Evolutionary conservation across 2,329 filamentous ascomycete genomes (phyloP).

Genomic region (Ophidiomyces ophidiicola): DNA sequence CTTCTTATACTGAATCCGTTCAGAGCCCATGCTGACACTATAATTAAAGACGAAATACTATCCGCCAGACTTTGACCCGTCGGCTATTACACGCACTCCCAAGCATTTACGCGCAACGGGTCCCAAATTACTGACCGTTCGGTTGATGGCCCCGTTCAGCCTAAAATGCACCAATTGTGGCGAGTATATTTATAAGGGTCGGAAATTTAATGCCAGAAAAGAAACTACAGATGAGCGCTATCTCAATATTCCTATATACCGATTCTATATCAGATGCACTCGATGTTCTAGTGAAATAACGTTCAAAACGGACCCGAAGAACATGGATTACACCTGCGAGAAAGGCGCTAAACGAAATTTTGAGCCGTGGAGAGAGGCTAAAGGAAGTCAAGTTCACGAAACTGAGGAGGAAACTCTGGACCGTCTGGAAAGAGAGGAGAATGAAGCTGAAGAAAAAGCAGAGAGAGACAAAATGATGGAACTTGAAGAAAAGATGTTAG

Average conservation of each 20-base stretch:
- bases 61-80: slow-evolving; percentile 78
- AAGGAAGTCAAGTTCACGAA: slow-evolving; percentile 50
- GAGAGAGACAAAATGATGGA: slow-evolving; percentile 91
- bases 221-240: slow-evolving; percentile 87
- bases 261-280: slow-evolving; percentile 86
- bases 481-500: slow-evolving; percentile 81
- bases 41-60: slow-evolving; percentile 35
- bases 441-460: slow-evolving; percentile 49
- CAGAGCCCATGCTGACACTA: background rate
- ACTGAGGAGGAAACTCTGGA: slow-evolving; percentile 80
- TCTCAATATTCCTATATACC: slow-evolving; percentile 72
- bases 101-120: slow-evolving; percentile 49
- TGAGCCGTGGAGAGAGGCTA: slow-evolving; percentile 70
- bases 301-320: slow-evolving; percentile 89
- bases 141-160: slow-evolving; percentile 78
- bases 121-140: slow-evolving; percentile 71
- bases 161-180: slow-evolving; percentile 59
- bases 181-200: slow-evolving; percentile 82
- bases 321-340: slow-evolving; percentile 72
- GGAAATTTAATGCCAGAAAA: slow-evolving; percentile 92
- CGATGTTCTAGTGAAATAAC: slow-evolving; percentile 77
- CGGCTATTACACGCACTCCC: slow-evolving; percentile 56
- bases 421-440: slow-evolving; percentile 64
- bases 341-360: slow-evolving; percentile 83
- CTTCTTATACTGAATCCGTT: too few relatives aligned